Evolutionary conservation across 371 early-diverging fungal genomes (phyloP).

Genomic region (Rhizopus arrhizus): DNA sequence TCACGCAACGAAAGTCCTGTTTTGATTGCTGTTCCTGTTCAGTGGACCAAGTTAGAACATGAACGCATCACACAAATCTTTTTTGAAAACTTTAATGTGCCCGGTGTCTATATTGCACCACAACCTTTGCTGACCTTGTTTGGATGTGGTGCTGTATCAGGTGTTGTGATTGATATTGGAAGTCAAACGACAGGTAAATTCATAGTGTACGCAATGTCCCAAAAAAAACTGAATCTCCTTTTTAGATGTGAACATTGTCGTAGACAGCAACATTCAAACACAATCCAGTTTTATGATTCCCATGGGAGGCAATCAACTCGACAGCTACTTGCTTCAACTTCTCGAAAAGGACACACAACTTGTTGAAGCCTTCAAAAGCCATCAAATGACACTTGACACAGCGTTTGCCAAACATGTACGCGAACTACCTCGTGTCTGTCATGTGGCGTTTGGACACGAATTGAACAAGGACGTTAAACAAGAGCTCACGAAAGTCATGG

Average conservation of each 20-base stretch:
- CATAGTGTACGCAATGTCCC: not conserved
- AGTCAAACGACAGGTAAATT: slow-evolving; percentile 67
- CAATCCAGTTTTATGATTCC: slow-evolving; percentile 64
- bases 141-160: slow-evolving; percentile 78
- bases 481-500: slow-evolving; percentile 27
- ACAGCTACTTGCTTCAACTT: slow-evolving; percentile 58
- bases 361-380: slow-evolving; percentile 41
- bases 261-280: slow-evolving; percentile 67
- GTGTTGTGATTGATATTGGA: slow-evolving; percentile 90
- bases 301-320: slow-evolving; percentile 72
- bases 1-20: slow-evolving; percentile 79
- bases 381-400: slow-evolving; percentile 44
- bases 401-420: slow-evolving; percentile 63
- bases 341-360: slow-evolving; percentile 62
- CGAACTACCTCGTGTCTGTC: slow-evolving; percentile 60
- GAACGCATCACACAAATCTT: slow-evolving; percentile 84
- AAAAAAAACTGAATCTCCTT: not conserved
- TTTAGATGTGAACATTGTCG: slow-evolving; percentile 69
- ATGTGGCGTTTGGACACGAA: slow-evolving; percentile 52
- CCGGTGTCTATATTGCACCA: slow-evolving; percentile 82
- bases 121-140: slow-evolving; percentile 82
- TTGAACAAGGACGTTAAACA: slow-evolving; percentile 33
- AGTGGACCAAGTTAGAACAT: slow-evolving; percentile 83
- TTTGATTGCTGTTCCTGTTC: slow-evolving; percentile 74
- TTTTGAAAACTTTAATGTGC: slow-evolving; percentile 89